phyloP scores from a whole-genome alignment of 768 basidiomycete species.

The Mrakia blollopis region DNA sequence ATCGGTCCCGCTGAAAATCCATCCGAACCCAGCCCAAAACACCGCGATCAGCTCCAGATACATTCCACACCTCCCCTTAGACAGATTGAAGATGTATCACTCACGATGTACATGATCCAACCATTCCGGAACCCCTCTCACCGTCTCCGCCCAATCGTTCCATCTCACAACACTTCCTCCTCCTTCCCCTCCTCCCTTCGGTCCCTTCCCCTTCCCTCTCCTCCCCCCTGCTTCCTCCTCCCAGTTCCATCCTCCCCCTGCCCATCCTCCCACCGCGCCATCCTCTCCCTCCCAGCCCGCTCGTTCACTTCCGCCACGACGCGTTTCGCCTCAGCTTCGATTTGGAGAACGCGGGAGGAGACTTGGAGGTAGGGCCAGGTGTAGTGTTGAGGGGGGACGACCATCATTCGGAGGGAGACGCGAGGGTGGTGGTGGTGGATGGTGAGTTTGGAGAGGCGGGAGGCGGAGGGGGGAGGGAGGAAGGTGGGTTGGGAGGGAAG shows the following conservation, averaged over 20 bases:
- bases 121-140: not conserved
- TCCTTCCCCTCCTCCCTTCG: not conserved
- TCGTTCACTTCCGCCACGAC: not conserved
- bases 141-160: not conserved
- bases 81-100: not conserved
- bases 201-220: not conserved
- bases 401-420: constrained; percentile 15
- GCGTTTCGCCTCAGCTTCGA: not conserved
- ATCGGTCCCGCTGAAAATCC: constrained; percentile 12
- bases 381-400: constrained; percentile 14
- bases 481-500: not conserved
- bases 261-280: not conserved
- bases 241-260: not conserved
- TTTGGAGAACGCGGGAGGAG: not conserved
- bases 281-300: not conserved
- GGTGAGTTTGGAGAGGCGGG: not conserved
- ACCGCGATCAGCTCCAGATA: too few species aligned
- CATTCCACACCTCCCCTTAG: not conserved
- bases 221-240: not conserved
- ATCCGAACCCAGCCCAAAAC: too few species aligned
- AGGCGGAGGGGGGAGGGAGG: not conserved
- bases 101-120: constrained; percentile 6
- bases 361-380: constrained; percentile 19
- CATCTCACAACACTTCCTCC: not conserved
- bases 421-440: not conserved